Evolutionary conservation across 2,329 filamentous ascomycete genomes (phyloP).

Genomic region (Diaporthe sp.): DNA sequence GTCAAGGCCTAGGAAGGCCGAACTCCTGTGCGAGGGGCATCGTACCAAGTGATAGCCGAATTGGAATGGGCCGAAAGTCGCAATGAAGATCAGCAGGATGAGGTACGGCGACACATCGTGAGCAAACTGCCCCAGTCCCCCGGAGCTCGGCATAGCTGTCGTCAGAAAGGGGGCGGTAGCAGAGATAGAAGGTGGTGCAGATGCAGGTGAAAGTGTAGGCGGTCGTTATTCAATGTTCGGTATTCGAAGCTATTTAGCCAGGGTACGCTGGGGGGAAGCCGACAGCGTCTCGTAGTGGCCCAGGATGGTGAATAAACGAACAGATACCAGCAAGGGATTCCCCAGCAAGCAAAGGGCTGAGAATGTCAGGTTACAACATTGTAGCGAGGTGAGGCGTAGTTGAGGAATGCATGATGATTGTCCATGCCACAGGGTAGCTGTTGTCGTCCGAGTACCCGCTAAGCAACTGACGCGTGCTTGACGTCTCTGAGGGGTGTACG

Average conservation of each 20-base stretch:
- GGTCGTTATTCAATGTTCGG: neutral
- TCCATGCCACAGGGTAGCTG: neutral
- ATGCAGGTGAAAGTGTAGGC: neutral
- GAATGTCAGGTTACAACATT: neutral
- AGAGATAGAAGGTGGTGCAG: neutral
- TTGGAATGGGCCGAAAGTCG: slow-evolving; percentile 89
- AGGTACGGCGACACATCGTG: slow-evolving; percentile 80
- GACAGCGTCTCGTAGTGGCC: neutral
- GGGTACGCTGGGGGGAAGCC: neutral
- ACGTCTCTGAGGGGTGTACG: slow-evolving; percentile 3
- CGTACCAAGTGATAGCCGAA: slow-evolving; percentile 93
- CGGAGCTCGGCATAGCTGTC: slow-evolving; percentile 38
- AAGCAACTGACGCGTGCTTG: slow-evolving; percentile 7
- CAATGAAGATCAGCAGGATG: slow-evolving; percentile 79
- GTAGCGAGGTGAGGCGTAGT: neutral
- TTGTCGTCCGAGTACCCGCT: neutral
- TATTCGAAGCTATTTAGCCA: neutral
- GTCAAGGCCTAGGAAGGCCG: slow-evolving; percentile 71
- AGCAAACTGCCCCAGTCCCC: slow-evolving; percentile 56
- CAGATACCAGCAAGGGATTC: neutral
- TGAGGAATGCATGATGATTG: slow-evolving; percentile 4
- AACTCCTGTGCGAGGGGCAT: slow-evolving; percentile 77
- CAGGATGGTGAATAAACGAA: neutral
- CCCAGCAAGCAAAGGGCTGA: neutral
- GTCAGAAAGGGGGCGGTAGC: neutral